phyloP scores from a whole-genome alignment of 2,329 filamentous ascomycete genomes.

The Furcasterigmium furcatum region DNA sequence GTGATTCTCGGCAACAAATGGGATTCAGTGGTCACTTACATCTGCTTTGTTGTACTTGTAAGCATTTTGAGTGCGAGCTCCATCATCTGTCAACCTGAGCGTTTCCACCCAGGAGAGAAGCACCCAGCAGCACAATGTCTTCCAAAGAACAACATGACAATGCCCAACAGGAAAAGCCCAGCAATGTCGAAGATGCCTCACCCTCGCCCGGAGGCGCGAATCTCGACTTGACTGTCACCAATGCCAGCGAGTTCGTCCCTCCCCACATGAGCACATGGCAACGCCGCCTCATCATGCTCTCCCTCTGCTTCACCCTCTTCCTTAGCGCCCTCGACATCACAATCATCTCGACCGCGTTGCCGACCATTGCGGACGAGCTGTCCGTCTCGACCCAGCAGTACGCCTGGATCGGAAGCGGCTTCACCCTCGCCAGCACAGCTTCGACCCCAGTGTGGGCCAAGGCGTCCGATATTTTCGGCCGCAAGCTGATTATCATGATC shows the following conservation, averaged over 20 bases:
- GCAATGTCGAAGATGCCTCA: neutral
- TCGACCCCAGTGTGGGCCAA: conserved; percentile 66
- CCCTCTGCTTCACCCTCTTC: neutral
- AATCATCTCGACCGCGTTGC: conserved; percentile 21
- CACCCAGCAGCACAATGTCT: too few species aligned
- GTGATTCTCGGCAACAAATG: too few species aligned
- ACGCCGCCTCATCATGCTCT: neutral
- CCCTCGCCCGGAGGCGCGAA: neutral
- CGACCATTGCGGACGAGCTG: conserved; percentile 18
- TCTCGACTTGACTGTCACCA: neutral
- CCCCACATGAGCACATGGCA: neutral
- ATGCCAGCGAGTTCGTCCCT: neutral
- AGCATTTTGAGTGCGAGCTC: neutral
- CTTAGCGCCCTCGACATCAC: conserved; percentile 18
- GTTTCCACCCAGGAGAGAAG: neutral
- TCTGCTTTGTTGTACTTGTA: too few species aligned
- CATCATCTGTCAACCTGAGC: neutral
- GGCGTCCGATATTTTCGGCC: conserved; percentile 36
- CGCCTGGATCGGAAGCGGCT: conserved; percentile 21
- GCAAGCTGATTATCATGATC: conserved; percentile 32
- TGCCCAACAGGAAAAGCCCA: neutral
- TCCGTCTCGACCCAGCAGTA: conserved; percentile 17
- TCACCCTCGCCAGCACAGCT: conserved; percentile 45
- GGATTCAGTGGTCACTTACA: too few species aligned
- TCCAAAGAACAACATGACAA: neutral